A percentile compares a stretch with the other conserved stretches of the same genome.
phyloP scores from a whole-genome alignment of 108 stramenopile genomes.

The Cyclotella distinguenda region DNA sequence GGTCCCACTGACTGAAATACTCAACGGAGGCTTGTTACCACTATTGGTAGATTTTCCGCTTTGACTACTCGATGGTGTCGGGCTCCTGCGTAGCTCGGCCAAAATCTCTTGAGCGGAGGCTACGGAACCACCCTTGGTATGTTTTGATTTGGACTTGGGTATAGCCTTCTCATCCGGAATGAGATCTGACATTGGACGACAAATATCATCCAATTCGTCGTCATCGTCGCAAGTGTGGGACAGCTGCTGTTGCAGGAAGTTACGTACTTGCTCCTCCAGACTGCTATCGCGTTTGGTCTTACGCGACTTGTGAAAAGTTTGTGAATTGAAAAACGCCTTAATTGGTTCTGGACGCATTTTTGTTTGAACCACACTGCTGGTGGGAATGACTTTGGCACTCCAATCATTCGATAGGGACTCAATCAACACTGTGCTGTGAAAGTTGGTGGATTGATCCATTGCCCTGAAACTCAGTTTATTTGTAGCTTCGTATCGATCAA shows the following conservation, averaged over 20 bases:
- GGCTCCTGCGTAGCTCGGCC: conserved; percentile 14
- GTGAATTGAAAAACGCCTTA: not conserved
- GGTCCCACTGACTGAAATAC: conserved; percentile 11
- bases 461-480: not conserved
- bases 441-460: not conserved
- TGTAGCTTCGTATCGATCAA: not conserved
- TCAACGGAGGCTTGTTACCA: conserved; percentile 1
- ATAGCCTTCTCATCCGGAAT: not conserved
- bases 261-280: conserved; percentile 31
- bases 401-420: too few species aligned
- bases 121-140: conserved; percentile 13
- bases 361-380: not conserved
- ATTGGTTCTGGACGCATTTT: not conserved
- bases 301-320: conserved; percentile 1
- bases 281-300: not conserved
- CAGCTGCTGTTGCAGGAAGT: conserved; percentile 21
- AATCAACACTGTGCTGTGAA: conserved; percentile 11
- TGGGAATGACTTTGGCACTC: too few species aligned
- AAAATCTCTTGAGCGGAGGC: conserved; percentile 36
- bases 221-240: not conserved
- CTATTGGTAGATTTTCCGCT: not conserved
- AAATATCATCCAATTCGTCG: not conserved
- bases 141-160: not conserved
- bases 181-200: not conserved
- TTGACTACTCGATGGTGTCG: conserved; percentile 1